Conservation (phyloP, 495 filamentous ascomycete species). For the Podospora didyma region DNA sequence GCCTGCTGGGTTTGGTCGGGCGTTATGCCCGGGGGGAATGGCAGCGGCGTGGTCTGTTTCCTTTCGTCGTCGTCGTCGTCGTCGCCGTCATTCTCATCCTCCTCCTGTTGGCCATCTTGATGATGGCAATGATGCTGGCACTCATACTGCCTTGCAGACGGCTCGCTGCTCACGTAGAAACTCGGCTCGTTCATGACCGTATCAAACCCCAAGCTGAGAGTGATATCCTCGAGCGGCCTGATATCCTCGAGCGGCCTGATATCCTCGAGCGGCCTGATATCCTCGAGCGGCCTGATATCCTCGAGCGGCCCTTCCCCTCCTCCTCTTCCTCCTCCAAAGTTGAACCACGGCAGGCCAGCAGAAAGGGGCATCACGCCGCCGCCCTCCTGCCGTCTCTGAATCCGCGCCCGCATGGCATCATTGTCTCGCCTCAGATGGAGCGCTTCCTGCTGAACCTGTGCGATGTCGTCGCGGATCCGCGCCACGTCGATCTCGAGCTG, state of each 20-base stretch:
- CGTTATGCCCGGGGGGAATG: slow-evolving; percentile 20
- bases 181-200: slow-evolving; percentile 22
- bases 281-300: not conserved
- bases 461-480: slow-evolving; percentile 41
- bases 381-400: not conserved
- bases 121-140: not conserved
- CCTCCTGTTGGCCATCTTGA: not conserved
- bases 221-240: not conserved
- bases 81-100: not conserved
- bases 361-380: not conserved
- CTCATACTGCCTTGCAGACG: slow-evolving; percentile 4
- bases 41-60: too few relatives aligned
- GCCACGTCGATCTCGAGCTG: slow-evolving; percentile 46
- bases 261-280: not conserved
- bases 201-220: slow-evolving; percentile 27
- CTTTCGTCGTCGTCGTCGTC: not conserved
- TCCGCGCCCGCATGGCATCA: slow-evolving; percentile 14
- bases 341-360: not conserved
- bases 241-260: not conserved
- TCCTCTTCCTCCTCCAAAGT: too few relatives aligned
- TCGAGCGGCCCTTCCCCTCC: too few relatives aligned
- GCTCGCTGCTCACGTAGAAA: slow-evolving; percentile 24
- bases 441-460: slow-evolving; percentile 26
- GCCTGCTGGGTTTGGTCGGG: slow-evolving; percentile 37
- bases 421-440: slow-evolving; percentile 36